Evolutionary conservation across 805 yeast species (phyloP).

Genomic region (Kodamaea laetipori): DNA sequence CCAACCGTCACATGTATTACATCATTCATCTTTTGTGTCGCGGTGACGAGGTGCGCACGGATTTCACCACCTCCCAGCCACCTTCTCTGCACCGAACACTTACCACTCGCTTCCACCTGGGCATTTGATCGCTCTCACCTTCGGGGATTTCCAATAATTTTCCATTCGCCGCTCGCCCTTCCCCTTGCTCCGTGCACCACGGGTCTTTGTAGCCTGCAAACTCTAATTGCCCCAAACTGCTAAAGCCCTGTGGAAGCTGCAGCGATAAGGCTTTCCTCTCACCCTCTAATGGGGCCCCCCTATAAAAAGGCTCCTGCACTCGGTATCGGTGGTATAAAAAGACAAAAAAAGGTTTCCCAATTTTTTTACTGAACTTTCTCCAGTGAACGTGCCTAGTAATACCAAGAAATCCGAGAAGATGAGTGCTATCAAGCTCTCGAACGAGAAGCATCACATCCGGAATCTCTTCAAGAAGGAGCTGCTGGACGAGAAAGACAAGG

Average conservation of each 20-base stretch:
- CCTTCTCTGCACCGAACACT: conserved; percentile 4
- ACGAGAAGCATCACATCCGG: conserved; percentile 21
- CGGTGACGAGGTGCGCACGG: too few species aligned
- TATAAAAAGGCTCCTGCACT: conserved; percentile 5
- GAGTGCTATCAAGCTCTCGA: conserved; percentile 15
- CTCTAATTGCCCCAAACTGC: neutral
- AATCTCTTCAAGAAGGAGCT: conserved; percentile 26
- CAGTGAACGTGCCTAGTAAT: neutral
- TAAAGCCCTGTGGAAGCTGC: conserved; percentile 4
- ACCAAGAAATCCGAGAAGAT: conserved; percentile 2
- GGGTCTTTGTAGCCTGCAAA: too few species aligned
- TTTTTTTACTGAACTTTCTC: neutral
- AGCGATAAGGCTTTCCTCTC: conserved; percentile 5
- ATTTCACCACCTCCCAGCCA: neutral
- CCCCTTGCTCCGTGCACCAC: too few species aligned
- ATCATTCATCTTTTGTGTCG: too few species aligned
- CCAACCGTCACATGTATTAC: too few species aligned
- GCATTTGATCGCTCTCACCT: too few species aligned
- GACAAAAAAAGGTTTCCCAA: conserved; percentile 3
- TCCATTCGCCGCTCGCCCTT: too few species aligned
- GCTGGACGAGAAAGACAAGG: conserved; percentile 9
- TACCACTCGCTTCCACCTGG: neutral
- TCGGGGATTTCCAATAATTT: too few species aligned
- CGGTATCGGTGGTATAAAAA: neutral
- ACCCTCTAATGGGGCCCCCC: conserved; percentile 3